Evolutionary conservation across 2,329 filamentous ascomycete species (phyloP), one percentile per base, ranked within the genome.

Genomic region (Camillea tinctor): DNA sequence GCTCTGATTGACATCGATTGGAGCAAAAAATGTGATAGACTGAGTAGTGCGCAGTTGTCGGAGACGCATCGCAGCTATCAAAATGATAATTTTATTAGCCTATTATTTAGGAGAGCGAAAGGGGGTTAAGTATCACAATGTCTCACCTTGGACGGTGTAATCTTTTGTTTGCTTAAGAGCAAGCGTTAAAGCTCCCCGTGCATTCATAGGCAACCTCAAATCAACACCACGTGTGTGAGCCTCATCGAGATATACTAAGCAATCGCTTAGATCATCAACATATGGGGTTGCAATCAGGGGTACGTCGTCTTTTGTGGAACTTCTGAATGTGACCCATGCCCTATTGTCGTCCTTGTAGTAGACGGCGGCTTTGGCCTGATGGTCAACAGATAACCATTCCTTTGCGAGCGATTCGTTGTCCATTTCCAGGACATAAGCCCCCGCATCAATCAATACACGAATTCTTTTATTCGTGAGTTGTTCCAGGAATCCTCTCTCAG

Each of bases 351-450:
- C 49, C 15, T 75, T 76, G 64, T 88, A 87, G 60, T 79, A 88
- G 0, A 88, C 70, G 0, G 81, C 85, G 0, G 80, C 84, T 1
- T 74, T 70, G 0, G 79, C 79, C 0, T 70, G 19, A 0, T n/a
- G 1, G 30, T 85, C 81, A 0, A 77, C 68, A 0, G 72, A 63
- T 0, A 88, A 67, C 85, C 85, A 88, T 1, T 73, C 70, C 4
- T 71, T 73, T 0, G 77, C 84, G 0, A 88, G 71, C 0, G 71
- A 70, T 1, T 69, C 50, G 64, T 87, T 89, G 60, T 80, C 76
- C 75, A 86, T 83, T 66, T 89, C 87, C 0, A 89, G 68, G n/a
- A 90, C 83, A 15, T 85, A 81, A 0, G 87, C 87, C 0, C 87
- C 87, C 0, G 84, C 84, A 65, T 89, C 87, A 0, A 90, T 85